Base-by-base conservation (phyloP, 495 filamentous ascomycete species). In the Penicillium desertorum region DNA sequence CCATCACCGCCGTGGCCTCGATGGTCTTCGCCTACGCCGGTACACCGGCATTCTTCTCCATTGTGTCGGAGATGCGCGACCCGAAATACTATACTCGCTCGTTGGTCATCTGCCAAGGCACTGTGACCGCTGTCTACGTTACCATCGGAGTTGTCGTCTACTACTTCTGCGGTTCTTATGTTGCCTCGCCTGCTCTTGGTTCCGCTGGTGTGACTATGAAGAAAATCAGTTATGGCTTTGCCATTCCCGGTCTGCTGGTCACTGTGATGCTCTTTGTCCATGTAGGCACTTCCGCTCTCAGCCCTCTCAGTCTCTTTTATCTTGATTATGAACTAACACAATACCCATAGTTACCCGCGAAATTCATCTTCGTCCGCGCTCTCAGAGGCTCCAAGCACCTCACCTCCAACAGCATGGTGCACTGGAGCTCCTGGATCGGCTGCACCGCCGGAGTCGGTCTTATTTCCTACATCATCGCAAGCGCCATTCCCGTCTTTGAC, bases 11-110 rank as follows among this genome's bases (percentile, higher is more conserved):
- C 9, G 76, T 89, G 23, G 81, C 82, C n/a, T 85, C 89, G 63
- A 83, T 91, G 30, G 76, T 87, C 54, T 88, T 91, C 62, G 87
- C 88, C 22, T 78, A 65, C 72, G 63, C 74, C 12, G 88, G 83
- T 60, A 87, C 75, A 61, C 86, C 81, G 50, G 86, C 71, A 62
- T 87, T 78, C 79, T 89, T 91, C 75, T 79, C 77, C 19, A 87
- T 92, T 67, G 86, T 86, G 62, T 80, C 85, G 32, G 88, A 92
- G 68, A 88, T 92, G 82, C 83, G 86, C 56, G 82, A 86, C 0
- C 87, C 86, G 0, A 59, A 57, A 19, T 79, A 88, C 59, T 89
- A 81, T 58, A 71, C 74, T 46, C 83, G 83, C 61, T 77, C 86
- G 1, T 75, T 90, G n/a, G 22, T 73, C 4, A 57, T 73, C 51